Percentiles rank a stretch among this genome's conserved stretches.
These are phyloP conservation scores for Botrytis elliptica DNA, from an alignment of 2,329 filamentous ascomycete genomes.

Conservation along the genomic window DNA sequence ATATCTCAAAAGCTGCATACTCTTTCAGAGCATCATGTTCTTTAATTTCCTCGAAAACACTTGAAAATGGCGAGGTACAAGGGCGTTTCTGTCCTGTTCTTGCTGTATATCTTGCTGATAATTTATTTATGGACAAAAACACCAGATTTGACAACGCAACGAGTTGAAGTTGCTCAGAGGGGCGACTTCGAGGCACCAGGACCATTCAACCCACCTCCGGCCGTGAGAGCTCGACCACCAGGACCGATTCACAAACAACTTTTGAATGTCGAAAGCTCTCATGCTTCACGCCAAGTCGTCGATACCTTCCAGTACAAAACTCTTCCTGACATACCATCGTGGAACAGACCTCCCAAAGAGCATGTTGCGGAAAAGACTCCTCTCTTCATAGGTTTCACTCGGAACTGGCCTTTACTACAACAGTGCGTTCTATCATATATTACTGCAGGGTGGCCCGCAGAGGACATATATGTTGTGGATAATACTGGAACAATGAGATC, in stretches of 20 bases:
- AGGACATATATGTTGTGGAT: constrained; percentile 57
- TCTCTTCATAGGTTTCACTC: constrained; percentile 58
- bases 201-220: not conserved
- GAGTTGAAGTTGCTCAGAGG: not conserved
- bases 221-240: constrained; percentile 8
- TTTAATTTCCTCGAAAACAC: not conserved
- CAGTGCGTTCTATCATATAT: constrained; percentile 58
- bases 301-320: constrained; percentile 8
- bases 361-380: constrained; percentile 48
- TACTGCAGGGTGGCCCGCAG: constrained; percentile 56
- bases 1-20: not conserved
- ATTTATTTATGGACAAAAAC: constrained; percentile 4
- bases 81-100: not conserved
- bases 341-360: constrained; percentile 45
- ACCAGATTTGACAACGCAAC: not conserved
- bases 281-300: not conserved
- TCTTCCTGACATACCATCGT: constrained; percentile 28
- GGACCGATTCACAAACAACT: constrained; percentile 12
- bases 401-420: constrained; percentile 54
- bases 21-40: not conserved
- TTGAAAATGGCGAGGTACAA: not conserved
- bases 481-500: constrained; percentile 57
- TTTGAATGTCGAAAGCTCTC: not conserved
- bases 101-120: not conserved
- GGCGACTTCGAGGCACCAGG: not conserved